Conservation (phyloP, 805 yeast species). For the Suhomyces xylopsoci region DNA sequence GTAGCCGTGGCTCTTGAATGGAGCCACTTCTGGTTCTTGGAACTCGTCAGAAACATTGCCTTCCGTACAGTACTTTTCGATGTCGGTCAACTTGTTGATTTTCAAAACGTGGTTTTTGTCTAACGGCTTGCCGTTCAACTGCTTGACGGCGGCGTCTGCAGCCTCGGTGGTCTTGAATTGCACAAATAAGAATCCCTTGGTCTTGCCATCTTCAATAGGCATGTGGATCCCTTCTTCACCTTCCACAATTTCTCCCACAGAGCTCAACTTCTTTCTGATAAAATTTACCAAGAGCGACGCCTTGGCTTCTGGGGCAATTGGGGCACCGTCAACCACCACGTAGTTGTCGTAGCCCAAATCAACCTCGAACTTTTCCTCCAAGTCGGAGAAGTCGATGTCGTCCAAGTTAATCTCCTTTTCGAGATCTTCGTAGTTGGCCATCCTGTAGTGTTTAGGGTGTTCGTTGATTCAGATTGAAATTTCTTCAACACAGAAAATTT, state of each 20-base stretch:
- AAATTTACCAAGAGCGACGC: constrained; percentile 82
- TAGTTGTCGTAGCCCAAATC: constrained; percentile 66
- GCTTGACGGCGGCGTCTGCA: constrained; percentile 77
- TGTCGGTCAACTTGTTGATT: constrained; percentile 78
- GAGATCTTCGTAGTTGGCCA: constrained; percentile 23
- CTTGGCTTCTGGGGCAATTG: constrained; percentile 88
- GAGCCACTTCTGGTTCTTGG: constrained; percentile 69
- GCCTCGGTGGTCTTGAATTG: constrained; percentile 66
- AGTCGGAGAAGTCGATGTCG: constrained; percentile 76
- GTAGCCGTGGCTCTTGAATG: constrained; percentile 73
- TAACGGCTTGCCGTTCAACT: constrained; percentile 82
- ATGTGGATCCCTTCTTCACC: constrained; percentile 67
- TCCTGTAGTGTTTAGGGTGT: background rate
- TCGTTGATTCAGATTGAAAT: background rate
- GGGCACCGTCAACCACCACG: constrained; percentile 92
- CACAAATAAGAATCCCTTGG: constrained; percentile 84
- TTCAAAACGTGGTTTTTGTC: constrained; percentile 89
- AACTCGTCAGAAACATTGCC: constrained; percentile 62
- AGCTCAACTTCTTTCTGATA: constrained; percentile 70
- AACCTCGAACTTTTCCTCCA: constrained; percentile 72
- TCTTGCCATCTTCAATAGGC: constrained; percentile 76
- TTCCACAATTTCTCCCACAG: constrained; percentile 67
- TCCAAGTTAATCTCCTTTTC: constrained; percentile 40
- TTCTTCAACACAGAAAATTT: constrained; percentile 2
- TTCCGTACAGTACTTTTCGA: constrained; percentile 71